phyloP scores from a whole-genome alignment of 306 rosid species.

The Heteromeles arbutifolia region DNA sequence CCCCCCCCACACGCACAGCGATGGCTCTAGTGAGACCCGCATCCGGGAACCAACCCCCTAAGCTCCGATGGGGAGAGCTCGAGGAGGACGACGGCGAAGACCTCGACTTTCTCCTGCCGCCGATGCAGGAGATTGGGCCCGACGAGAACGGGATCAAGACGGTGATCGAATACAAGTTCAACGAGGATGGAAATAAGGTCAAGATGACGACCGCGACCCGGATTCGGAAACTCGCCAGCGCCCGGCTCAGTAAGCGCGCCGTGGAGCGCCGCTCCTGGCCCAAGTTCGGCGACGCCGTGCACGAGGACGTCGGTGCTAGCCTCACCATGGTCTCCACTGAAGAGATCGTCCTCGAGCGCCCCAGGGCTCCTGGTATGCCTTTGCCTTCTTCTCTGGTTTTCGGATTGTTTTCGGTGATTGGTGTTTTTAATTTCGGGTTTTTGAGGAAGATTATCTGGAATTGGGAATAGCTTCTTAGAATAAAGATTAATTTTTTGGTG shows the following conservation, averaged over 20 bases:
- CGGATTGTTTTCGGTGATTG: neutral
- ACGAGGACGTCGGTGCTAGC: constrained; percentile 73
- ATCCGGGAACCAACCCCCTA: constrained; percentile 19
- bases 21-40: constrained; percentile 17
- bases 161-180: constrained; percentile 67
- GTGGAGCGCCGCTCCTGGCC: constrained; percentile 69
- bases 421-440: neutral
- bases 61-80: constrained; percentile 52
- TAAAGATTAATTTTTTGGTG: neutral
- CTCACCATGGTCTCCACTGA: constrained; percentile 96
- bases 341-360: constrained; percentile 84
- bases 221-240: constrained; percentile 56
- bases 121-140: constrained; percentile 72
- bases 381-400: neutral
- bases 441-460: neutral
- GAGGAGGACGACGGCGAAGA: constrained; percentile 91
- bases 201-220: constrained; percentile 71
- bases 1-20: neutral
- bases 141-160: constrained; percentile 78
- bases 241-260: constrained; percentile 54
- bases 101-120: constrained; percentile 73
- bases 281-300: constrained; percentile 83
- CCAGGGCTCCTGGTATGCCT: constrained; percentile 68
- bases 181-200: constrained; percentile 72
- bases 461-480: neutral